Evolutionary conservation across 148 eudicot genomes (phyloP).

Genomic region (Persicaria tinctoria): DNA sequence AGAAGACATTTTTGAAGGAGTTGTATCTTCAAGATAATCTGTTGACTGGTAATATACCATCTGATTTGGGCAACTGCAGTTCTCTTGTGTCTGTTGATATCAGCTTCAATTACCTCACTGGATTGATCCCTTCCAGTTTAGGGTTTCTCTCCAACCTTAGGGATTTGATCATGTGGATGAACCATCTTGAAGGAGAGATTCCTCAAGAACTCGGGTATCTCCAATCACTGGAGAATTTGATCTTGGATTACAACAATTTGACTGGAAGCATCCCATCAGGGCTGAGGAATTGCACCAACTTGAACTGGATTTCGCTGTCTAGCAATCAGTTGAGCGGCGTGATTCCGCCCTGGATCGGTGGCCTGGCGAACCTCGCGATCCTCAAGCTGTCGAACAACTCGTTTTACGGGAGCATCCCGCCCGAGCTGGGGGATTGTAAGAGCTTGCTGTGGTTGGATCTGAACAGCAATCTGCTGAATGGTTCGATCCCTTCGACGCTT

Average conservation of each 20-base stretch:
- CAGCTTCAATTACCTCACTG: constrained; percentile 65
- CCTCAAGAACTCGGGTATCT: constrained; percentile 62
- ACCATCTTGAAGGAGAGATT: constrained; percentile 62
- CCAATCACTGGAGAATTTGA: constrained; percentile 58
- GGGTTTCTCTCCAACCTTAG: constrained; percentile 53
- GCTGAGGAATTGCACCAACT: constrained; percentile 56
- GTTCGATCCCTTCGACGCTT: constrained; percentile 55
- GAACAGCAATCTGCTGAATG: constrained; percentile 59
- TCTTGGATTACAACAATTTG: constrained; percentile 72
- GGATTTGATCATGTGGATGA: constrained; percentile 89
- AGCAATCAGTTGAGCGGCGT: constrained; percentile 56
- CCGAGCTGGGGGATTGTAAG: constrained; percentile 73
- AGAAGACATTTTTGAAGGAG: constrained; percentile 31
- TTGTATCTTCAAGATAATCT: constrained; percentile 48
- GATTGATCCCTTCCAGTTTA: constrained; percentile 50
- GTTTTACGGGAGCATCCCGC: constrained; percentile 51
- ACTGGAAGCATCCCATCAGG: constrained; percentile 63
- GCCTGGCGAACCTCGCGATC: constrained; percentile 49
- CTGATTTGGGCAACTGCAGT: constrained; percentile 57
- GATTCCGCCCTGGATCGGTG: constrained; percentile 72
- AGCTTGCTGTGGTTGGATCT: constrained; percentile 89
- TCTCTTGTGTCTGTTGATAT: constrained; percentile 60
- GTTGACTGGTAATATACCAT: constrained; percentile 50
- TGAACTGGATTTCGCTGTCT: constrained; percentile 82
- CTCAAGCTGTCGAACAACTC: constrained; percentile 78